Conservation (phyloP, 495 filamentous ascomycete species). For the Penicillium antarcticum region DNA sequence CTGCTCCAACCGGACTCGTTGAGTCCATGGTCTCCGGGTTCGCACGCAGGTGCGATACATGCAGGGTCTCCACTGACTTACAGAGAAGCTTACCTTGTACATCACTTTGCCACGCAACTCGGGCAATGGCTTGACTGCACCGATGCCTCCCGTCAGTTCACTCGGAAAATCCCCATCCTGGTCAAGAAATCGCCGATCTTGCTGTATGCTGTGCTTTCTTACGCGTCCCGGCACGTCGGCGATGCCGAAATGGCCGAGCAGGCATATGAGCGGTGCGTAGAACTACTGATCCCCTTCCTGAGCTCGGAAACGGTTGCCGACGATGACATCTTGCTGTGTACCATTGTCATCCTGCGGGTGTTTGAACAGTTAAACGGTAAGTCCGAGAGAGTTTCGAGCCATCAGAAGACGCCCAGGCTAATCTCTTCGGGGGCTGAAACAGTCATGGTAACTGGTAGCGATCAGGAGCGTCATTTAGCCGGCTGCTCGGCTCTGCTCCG, state of each 20-base stretch:
- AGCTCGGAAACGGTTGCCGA: slow-evolving; percentile 6
- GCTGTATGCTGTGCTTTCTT: slow-evolving; percentile 10
- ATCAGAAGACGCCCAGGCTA: slow-evolving; percentile 1
- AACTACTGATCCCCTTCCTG: slow-evolving; percentile 10
- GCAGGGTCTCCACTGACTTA: slow-evolving; percentile 6
- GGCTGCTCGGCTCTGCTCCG: slow-evolving; percentile 10
- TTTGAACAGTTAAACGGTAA: slow-evolving; percentile 13
- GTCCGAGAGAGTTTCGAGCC: slow-evolving; percentile 1
- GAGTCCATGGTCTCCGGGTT: slow-evolving; percentile 8
- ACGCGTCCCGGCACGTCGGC: slow-evolving; percentile 8
- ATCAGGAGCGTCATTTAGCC: slow-evolving; percentile 11
- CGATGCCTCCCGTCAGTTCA: slow-evolving; percentile 10
- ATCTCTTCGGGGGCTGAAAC: slow-evolving; percentile 2
- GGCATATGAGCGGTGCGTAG: slow-evolving; percentile 10
- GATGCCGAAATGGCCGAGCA: slow-evolving; percentile 10
- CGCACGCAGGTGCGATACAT: background rate
- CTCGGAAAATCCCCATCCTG: slow-evolving; percentile 8
- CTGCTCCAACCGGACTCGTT: slow-evolving; percentile 1
- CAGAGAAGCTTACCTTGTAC: slow-evolving; percentile 9
- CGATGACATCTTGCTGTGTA: slow-evolving; percentile 9
- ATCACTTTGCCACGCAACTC: slow-evolving; percentile 10
- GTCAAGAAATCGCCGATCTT: slow-evolving; percentile 8
- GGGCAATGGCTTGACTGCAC: slow-evolving; percentile 11
- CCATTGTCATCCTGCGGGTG: slow-evolving; percentile 12
- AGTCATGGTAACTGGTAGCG: slow-evolving; percentile 10